These are phyloP conservation scores for Trametes versicolor DNA, from an alignment of 1,284 basidiomycete species.

Conservation along the genomic window DNA sequence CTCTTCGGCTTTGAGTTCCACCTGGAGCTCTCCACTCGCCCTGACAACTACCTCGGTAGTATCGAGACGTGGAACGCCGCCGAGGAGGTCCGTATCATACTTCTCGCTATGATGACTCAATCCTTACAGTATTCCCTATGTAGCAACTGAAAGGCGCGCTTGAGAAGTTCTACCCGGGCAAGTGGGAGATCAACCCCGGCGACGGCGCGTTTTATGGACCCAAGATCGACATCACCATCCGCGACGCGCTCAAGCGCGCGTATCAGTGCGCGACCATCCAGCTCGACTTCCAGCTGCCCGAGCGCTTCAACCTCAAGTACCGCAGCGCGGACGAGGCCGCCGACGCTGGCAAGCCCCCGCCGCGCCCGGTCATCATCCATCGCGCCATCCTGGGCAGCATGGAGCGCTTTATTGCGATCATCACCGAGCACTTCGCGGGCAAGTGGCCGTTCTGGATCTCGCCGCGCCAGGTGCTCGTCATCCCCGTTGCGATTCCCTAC, in stretches of 20 bases:
- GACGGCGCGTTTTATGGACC: slow-evolving; percentile 98
- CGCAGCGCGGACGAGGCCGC: slow-evolving; percentile 77
- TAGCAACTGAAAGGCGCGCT: slow-evolving; percentile 89
- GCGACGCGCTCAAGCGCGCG: slow-evolving; percentile 90
- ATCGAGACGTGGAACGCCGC: slow-evolving; percentile 93
- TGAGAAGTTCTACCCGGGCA: slow-evolving; percentile 88
- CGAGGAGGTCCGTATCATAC: slow-evolving; percentile 66
- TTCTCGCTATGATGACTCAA: not conserved
- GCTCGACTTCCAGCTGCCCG: slow-evolving; percentile 99
- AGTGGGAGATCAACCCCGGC: slow-evolving; percentile 95
- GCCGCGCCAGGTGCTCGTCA: slow-evolving; percentile 93
- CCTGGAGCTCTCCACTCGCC: slow-evolving; percentile 95
- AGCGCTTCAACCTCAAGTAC: slow-evolving; percentile 96
- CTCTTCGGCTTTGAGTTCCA: slow-evolving; percentile 98
- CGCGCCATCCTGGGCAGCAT: slow-evolving; percentile 95
- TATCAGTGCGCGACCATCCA: slow-evolving; percentile 99
- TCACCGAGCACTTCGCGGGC: slow-evolving; percentile 97
- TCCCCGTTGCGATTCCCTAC: slow-evolving; percentile 91
- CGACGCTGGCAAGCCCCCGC: slow-evolving; percentile 60
- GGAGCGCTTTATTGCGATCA: slow-evolving; percentile 97
- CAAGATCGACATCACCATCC: slow-evolving; percentile 98
- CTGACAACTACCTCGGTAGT: slow-evolving; percentile 93
- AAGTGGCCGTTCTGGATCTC: slow-evolving; percentile 99
- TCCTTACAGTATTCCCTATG: not conserved
- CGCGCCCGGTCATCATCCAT: slow-evolving; percentile 97